Evolutionary conservation across 192 early-diverging fungal genomes (phyloP).

Genomic region (Cetraspora pellucida): DNA sequence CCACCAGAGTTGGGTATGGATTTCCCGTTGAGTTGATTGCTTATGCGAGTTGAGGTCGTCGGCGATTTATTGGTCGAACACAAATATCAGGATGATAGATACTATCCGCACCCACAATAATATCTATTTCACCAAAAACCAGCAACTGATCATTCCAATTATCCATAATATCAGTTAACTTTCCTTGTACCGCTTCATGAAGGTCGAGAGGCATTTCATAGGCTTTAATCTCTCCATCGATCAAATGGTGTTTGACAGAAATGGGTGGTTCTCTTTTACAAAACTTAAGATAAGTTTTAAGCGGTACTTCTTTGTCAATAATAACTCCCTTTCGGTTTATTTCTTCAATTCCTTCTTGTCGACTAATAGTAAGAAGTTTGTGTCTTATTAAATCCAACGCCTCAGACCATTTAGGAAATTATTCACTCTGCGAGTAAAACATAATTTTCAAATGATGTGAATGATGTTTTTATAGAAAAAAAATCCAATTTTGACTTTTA

Average conservation of each 20-base stretch:
- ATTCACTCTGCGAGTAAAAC: background rate
- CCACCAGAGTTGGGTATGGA: constrained; percentile 31
- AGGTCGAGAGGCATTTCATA: constrained; percentile 2
- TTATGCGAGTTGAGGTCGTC: constrained; percentile 14
- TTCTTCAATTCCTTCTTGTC: constrained; percentile 8
- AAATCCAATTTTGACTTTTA: background rate
- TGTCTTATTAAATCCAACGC: background rate
- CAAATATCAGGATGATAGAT: constrained; percentile 15
- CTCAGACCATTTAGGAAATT: background rate
- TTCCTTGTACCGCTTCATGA: background rate
- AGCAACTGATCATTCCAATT: constrained; percentile 3
- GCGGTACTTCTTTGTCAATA: no score
- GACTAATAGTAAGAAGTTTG: constrained; percentile 21
- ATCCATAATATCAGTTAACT: background rate
- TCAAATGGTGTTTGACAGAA: constrained; percentile 13
- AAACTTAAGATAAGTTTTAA: constrained; percentile 13
- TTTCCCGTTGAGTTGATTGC: constrained; percentile 14
- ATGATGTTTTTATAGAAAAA: background rate
- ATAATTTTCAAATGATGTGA: background rate
- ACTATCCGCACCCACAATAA: background rate
- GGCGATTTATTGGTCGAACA: background rate
- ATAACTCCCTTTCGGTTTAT: constrained; percentile 17
- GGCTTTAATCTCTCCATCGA: background rate
- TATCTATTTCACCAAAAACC: background rate
- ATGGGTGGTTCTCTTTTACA: constrained; percentile 3